Conservation (phyloP, 164 flowering plant genomes). For the Amborella trichopoda region DNA sequence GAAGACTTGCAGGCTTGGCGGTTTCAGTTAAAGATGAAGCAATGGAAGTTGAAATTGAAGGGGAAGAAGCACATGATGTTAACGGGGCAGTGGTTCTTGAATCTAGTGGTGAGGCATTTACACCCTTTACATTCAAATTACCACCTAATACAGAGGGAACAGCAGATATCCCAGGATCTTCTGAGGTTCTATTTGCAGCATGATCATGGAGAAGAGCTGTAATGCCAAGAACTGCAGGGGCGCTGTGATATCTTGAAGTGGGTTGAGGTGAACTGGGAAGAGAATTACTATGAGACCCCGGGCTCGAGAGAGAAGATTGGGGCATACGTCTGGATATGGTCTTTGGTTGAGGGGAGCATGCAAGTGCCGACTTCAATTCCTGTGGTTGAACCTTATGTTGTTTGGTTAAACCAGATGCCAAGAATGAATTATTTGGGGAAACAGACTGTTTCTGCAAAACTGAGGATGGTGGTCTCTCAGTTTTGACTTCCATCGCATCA, state of each 20-base stretch:
- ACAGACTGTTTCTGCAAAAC: conserved; percentile 3
- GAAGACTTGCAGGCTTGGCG: conserved; percentile 3
- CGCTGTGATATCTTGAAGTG: conserved; percentile 51
- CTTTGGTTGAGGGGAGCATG: conserved; percentile 41
- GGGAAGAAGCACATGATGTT: conserved; percentile 4
- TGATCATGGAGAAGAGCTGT: conserved; percentile 56
- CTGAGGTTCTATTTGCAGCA: conserved; percentile 12
- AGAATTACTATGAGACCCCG: conserved; percentile 35
- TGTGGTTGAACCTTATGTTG: conserved; percentile 25
- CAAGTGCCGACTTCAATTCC: conserved; percentile 5
- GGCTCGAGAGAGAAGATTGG: conserved; percentile 29
- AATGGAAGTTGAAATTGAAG: conserved; percentile 2
- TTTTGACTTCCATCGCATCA: neutral
- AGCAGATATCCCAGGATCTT: conserved; percentile 10
- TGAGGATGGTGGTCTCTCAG: conserved; percentile 3
- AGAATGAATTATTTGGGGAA: conserved; percentile 9
- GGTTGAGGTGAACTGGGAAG: conserved; percentile 51
- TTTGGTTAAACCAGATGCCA: conserved; percentile 11
- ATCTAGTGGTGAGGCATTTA: neutral
- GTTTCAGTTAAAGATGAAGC: conserved; percentile 10
- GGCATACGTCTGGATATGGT: conserved; percentile 36
- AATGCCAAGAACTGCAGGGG: conserved; percentile 67
- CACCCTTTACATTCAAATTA: too few species aligned
- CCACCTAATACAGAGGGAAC: too few species aligned
- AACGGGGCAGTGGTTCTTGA: neutral